A percentile compares a stretch with the other conserved stretches of the same genome.
Evolutionary conservation across 352 stramenopile genomes (phyloP).

Genomic region (Halophytophthora batemanensis): DNA sequence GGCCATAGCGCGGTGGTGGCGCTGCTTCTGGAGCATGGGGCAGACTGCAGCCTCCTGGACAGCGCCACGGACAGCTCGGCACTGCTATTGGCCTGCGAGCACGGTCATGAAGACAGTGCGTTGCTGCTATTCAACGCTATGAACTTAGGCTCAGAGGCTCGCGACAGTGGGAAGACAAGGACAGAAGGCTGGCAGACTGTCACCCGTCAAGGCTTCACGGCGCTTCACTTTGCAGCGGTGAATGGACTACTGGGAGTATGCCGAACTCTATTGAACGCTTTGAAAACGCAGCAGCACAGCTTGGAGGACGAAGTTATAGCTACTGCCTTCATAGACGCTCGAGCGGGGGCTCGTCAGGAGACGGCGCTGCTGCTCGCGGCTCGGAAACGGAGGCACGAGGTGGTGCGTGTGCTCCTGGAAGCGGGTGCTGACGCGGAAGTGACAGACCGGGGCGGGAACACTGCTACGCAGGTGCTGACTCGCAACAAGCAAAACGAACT

Average conservation of each 20-base stretch:
- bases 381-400: constrained; percentile 49
- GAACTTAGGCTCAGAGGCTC: background rate
- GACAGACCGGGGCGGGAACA: constrained; percentile 46
- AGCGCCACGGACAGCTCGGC: constrained; percentile 40
- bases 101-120: constrained; percentile 47
- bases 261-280: constrained; percentile 28
- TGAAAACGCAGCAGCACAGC: constrained; percentile 29
- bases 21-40: constrained; percentile 59
- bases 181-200: constrained; percentile 34
- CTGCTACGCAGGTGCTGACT: constrained; percentile 44
- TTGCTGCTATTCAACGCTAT: constrained; percentile 36
- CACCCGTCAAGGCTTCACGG: constrained; percentile 55
- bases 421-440: constrained; percentile 41
- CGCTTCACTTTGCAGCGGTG: constrained; percentile 54
- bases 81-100: constrained; percentile 54
- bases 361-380: constrained; percentile 61
- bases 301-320: constrained; percentile 39
- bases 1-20: constrained; percentile 85
- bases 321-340: constrained; percentile 24
- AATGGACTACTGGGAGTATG: constrained; percentile 37
- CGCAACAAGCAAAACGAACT: constrained; percentile 49
- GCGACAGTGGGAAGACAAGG: constrained; percentile 1
- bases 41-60: constrained; percentile 35
- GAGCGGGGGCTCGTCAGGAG: constrained; percentile 39
- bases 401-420: constrained; percentile 38